These are phyloP conservation scores for Pichia nanzhaoensis DNA, from an alignment of 805 yeast species.

Conservation along the genomic window DNA sequence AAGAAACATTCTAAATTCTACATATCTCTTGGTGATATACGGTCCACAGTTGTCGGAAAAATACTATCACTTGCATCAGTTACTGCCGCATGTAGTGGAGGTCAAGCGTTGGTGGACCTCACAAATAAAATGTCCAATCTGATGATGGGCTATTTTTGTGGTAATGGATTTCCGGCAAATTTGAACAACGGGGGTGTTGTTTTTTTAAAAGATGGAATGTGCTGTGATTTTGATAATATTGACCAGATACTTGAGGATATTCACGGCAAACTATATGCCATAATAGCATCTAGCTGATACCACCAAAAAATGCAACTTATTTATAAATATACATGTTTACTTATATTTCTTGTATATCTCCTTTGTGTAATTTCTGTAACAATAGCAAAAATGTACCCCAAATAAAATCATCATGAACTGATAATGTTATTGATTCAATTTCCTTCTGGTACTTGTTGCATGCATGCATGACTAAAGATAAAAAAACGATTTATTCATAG, in stretches of 20 bases:
- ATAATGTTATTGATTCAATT: too few species aligned
- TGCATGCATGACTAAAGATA: too few species aligned
- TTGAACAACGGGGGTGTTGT: slow-evolving; percentile 15
- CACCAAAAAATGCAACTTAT: too few species aligned
- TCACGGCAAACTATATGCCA: slow-evolving; percentile 3
- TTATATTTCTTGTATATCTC: too few species aligned
- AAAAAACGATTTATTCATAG: too few species aligned
- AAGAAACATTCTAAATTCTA: slow-evolving; percentile 19
- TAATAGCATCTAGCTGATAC: not conserved
- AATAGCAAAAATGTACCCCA: too few species aligned
- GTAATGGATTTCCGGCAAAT: slow-evolving; percentile 12
- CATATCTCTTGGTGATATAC: slow-evolving; percentile 18
- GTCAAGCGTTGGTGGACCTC: slow-evolving; percentile 12
- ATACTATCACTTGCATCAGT: not conserved
- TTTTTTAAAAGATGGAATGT: slow-evolving; percentile 21
- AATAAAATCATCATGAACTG: too few species aligned
- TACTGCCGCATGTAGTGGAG: slow-evolving; percentile 2
- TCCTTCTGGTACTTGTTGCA: too few species aligned
- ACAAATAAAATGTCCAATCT: slow-evolving; percentile 9
- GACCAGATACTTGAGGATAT: slow-evolving; percentile 12
- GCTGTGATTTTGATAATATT: slow-evolving; percentile 21
- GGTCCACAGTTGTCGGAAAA: not conserved
- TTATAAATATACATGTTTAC: too few species aligned
- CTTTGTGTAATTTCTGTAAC: too few species aligned
- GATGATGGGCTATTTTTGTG: slow-evolving; percentile 17